Evolutionary conservation across 2,329 filamentous ascomycete genomes (phyloP), one percentile per base, ranked within the genome.

Genomic region (Talaromyces sp.): DNA sequence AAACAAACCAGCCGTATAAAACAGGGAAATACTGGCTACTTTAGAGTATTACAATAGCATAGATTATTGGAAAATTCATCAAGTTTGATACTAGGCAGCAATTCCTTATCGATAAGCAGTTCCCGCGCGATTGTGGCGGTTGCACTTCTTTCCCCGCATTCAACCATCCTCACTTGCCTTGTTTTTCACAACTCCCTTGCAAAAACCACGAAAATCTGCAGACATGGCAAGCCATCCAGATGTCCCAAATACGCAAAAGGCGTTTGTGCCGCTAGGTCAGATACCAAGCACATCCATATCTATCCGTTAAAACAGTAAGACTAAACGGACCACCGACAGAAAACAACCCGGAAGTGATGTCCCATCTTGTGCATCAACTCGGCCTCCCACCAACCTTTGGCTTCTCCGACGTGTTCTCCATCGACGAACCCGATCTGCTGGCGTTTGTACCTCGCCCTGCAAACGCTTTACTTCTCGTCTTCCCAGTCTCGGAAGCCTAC

Each of bases 331-430:
- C 5, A 2, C 43, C 43, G 41, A 46, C 64, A 84, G 85, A 87
- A 73, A 87, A 86, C 68, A 96, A 97, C 79, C 93, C 95, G 0
- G 86, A 91, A 77, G 86, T 97, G 32, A 95, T 98, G 87, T 93
- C 87, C 58, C 78, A 82, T 50, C 87, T 98, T 38, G 84, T 96
- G 55, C 90, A 89, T 79, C 86, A 86, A 67, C 89, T 98, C 27
- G 93, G 93, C 64, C 86, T 98, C 59, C 89, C 89, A n/a, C 71
- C 78, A n/a, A 81, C 83, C 27, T 83, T 98, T 52, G 82, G 85
- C 68, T 88, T 96, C 77, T 88, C 96, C 81, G 93, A 98, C 77
- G 91, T 98, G 74, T 97, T 88, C 83, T 93, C 89, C 67, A 88
- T 98, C 70, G 88, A 89, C 65, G 93, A 98, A 57, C 87, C 90